Percentiles rank a stretch among this genome's conserved stretches.
Evolutionary conservation across 164 flowering plant genomes (phyloP).

Genomic region (Cinnamomum chago): DNA sequence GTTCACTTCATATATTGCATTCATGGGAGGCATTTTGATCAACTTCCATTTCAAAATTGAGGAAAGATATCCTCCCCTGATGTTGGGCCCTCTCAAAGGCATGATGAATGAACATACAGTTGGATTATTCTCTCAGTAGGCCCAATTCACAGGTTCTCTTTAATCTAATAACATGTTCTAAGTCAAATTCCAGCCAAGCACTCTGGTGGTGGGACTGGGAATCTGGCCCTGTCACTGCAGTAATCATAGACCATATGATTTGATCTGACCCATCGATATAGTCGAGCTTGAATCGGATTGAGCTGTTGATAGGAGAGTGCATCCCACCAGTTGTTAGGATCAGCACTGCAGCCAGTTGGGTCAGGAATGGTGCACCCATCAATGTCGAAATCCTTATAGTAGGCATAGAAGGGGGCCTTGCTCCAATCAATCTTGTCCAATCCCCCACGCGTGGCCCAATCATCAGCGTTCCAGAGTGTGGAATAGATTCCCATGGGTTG

Average conservation of each 20-base stretch:
- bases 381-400: conserved; percentile 19
- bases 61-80: too few relatives aligned
- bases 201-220: conserved; percentile 17
- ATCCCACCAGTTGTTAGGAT: conserved; percentile 19
- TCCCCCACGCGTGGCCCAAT: conserved; percentile 25
- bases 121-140: not conserved
- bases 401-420: conserved; percentile 19
- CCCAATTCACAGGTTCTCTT: not conserved
- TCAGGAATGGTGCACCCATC: conserved; percentile 14
- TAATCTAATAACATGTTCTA: not conserved
- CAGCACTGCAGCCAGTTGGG: conserved; percentile 1
- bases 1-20: too few relatives aligned
- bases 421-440: conserved; percentile 25
- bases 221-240: conserved; percentile 19
- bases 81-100: too few relatives aligned
- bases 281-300: conserved; percentile 10
- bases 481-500: conserved; percentile 22
- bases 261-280: conserved; percentile 20
- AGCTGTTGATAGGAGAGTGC: conserved; percentile 9
- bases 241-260: conserved; percentile 25
- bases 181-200: conserved; percentile 17
- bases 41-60: too few relatives aligned
- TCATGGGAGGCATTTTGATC: too few relatives aligned
- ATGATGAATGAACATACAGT: not conserved
- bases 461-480: conserved; percentile 19